Base-by-base conservation (phyloP, 306 rosid genomes). In the Vigna trinervia region DNA sequence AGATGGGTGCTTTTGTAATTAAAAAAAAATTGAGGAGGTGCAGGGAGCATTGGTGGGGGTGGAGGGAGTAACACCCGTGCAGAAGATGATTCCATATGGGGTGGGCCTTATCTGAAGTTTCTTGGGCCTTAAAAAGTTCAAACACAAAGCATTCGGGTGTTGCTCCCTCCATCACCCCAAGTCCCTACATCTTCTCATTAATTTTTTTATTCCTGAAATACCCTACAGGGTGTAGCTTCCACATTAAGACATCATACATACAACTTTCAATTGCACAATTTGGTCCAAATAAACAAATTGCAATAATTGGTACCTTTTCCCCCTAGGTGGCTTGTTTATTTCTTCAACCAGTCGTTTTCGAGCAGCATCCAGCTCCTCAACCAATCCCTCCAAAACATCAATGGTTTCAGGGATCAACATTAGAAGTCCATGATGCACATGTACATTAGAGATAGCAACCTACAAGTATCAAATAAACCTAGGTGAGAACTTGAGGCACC, bases 271-370 rank as follows among this genome's bases (percentile, higher is more conserved):
- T 62, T 53, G 53, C 32, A 52, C 28, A 54, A 41, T 32, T 17
- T 13, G 47, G 69, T 75, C 56, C 56, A 28, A 51, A 73, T 71
- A 64, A 73, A 56, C 71, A 54, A 15, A 20, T 52, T 48, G 73
- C 50, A 70, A 75, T 52, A 38, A 8, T 39, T 15, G 50, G 51
- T 88, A 94, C 98, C 97, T 90, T 71, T 73, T 92, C 28, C 97
- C 97, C 69, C 98, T 86, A 1, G 97, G 91, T 81, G 97, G 98
- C 85, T 92, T 92, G 72, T 85, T 92, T 63, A 95, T 83, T 89
- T 92, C 98, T 0, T 88, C 91, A 66, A 95, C 87, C 66, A 95
- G 85, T 63, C 93, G 86, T 73, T 81, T 79, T 46, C 92, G 87
- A 66, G 98, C 98, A 50, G 88, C 97, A 69, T 95, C 98, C 77